These are phyloP conservation scores for Biancaea sappan DNA, from an alignment of 306 rosid genomes.

Conservation along the genomic window DNA sequence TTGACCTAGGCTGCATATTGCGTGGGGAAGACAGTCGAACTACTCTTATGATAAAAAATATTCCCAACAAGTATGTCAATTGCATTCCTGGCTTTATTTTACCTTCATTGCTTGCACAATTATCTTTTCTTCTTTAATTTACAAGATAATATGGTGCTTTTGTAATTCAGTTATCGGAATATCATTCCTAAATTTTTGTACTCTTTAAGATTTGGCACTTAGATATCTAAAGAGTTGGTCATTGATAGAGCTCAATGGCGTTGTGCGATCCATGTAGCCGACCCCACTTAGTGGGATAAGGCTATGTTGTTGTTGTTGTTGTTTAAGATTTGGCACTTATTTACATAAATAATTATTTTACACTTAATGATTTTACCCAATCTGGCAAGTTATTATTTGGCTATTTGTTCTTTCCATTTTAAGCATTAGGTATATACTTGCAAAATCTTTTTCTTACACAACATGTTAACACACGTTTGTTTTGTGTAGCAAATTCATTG, in stretches of 20 bases:
- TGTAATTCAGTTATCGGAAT: slow-evolving; percentile 8
- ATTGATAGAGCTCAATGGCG: too few relatives aligned
- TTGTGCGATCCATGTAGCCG: too few relatives aligned
- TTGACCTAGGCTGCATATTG: slow-evolving; percentile 61
- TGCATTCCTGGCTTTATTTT: neutral
- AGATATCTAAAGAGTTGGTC: too few relatives aligned
- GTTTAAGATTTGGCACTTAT: slow-evolving; percentile 9
- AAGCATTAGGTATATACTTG: neutral
- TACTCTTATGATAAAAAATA: slow-evolving; percentile 76
- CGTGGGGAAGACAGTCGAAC: slow-evolving; percentile 69
- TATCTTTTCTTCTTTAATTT: slow-evolving; percentile 16
- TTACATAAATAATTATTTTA: neutral
- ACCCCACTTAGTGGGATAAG: too few relatives aligned
- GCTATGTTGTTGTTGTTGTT: too few relatives aligned
- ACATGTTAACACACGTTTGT: too few relatives aligned
- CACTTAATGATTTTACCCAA: slow-evolving; percentile 8
- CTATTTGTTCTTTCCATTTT: neutral
- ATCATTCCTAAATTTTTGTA: slow-evolving; percentile 19
- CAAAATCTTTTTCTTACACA: neutral
- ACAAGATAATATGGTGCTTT: neutral
- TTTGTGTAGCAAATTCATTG: too few relatives aligned
- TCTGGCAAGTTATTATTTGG: slow-evolving; percentile 27
- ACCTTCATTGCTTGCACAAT: neutral
- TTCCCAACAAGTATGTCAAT: slow-evolving; percentile 70
- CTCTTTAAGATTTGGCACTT: neutral